Evolutionary conservation across 192 early-diverging fungal species (phyloP), one percentile per base, ranked within the genome.

Genomic region (Backusella sp.): DNA sequence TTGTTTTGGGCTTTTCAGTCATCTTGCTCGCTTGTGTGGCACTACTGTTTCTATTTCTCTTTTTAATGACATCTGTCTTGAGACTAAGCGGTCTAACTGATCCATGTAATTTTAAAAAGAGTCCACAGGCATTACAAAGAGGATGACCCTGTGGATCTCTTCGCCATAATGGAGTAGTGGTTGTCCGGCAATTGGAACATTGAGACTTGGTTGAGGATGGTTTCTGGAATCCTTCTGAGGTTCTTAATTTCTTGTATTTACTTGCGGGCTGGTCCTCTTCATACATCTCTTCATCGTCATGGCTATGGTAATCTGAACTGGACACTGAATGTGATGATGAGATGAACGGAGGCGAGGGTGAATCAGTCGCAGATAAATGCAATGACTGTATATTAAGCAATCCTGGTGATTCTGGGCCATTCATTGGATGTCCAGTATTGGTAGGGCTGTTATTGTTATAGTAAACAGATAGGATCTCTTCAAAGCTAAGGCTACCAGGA

Each of bases 81-180:
- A 99, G 88, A 72, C 90, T 90, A 23, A 96, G 87, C 0, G 98
- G 98, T 68, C 98, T 84, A 3, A 92, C 88, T 53, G 92, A 90
- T 46, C 93, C 94, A 80, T 99, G 98, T 34, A 99, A 85, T 88
- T 99, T 99, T 81, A 92, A 91, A 80, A 94, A 99, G 62, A 99
- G 84, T 7, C 98, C 98, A 79, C 98, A 99, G 0, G 97, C 97
- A 72, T 99, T 99, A 80, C 98, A 99, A 15, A 99, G 90, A 6
- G 95, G 91, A 36, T 94, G 91, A 30, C 97, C 98, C 49, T 92
- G 88, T 6, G 92, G 90, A 81, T 97, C 91, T 36, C 96, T 84
- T 6, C 98, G 90, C 98, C 98, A 99, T 35, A 99, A 86, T 6
- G 96, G 92, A 2, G 98, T 99, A 26, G 91, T 93, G 26, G 92